Conservation (phyloP, 2,329 filamentous ascomycete species). For the Aspergillus vadensis region DNA sequence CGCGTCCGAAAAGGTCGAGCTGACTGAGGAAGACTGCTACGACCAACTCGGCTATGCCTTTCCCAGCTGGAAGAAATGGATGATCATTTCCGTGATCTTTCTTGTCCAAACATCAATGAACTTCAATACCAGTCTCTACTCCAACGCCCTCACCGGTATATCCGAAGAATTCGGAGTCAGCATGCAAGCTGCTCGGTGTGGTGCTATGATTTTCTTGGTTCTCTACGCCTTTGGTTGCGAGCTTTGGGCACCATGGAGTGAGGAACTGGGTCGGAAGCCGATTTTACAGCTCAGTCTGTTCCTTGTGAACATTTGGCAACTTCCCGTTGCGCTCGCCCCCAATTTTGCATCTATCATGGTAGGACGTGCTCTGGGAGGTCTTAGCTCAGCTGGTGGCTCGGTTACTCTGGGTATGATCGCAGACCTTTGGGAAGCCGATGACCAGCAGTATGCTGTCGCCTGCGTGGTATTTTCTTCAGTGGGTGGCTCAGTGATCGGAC, state of each 20-base stretch:
- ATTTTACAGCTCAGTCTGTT: constrained; percentile 72
- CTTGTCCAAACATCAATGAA: constrained; percentile 76
- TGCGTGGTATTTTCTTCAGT: constrained; percentile 80
- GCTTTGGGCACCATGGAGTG: constrained; percentile 84
- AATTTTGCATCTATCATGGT: constrained; percentile 73
- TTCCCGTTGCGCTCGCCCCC: constrained; percentile 70
- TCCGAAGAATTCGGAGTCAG: constrained; percentile 68
- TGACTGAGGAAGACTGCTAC: constrained; percentile 64
- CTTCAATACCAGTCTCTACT: constrained; percentile 75
- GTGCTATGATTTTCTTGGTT: constrained; percentile 77
- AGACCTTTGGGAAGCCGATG: constrained; percentile 70
- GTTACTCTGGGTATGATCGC: constrained; percentile 76
- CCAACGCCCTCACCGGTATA: constrained; percentile 68
- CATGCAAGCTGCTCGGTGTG: constrained; percentile 67
- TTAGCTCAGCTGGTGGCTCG: constrained; percentile 71
- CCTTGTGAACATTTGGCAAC: constrained; percentile 75
- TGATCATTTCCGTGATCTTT: constrained; percentile 71
- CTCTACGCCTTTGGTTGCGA: constrained; percentile 84
- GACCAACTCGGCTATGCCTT: constrained; percentile 66
- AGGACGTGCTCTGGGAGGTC: constrained; percentile 68
- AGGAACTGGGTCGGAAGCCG: constrained; percentile 77
- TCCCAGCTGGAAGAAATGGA: constrained; percentile 67
- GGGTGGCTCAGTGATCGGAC: constrained; percentile 73
- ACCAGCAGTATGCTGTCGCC: constrained; percentile 73
- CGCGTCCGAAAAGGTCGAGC: constrained; percentile 30